Evolutionary conservation across 2,329 filamentous ascomycete species (phyloP), one percentile per base, ranked within the genome.

Genomic region (Fusarium burgessii): DNA sequence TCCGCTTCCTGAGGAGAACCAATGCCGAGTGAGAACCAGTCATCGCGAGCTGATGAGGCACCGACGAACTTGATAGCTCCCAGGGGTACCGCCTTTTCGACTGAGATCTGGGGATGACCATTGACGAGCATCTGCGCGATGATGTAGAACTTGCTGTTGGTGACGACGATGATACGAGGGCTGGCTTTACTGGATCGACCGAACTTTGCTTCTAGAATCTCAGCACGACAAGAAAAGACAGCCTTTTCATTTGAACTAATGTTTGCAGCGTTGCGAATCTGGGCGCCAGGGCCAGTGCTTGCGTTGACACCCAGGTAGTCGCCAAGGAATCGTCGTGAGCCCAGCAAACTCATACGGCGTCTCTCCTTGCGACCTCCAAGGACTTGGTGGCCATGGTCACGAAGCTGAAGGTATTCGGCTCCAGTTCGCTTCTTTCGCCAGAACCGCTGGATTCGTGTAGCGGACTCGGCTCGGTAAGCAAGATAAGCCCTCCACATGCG

Each of bases 401-500:
- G 90, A 55, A 98, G 85, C 78, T 96, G 90, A 60, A 98, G 87
- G 77, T 94, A 97, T 80, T 97, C 95, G 46, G 94, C 91, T 43
- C 95, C 95, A 17, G 93, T 93, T 63, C 92, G 93, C 84, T 97
- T 95, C 82, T 96, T 95, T 76, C 95, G 89, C 95, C 95, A 99
- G 84, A 97, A 95, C 43, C 94, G 89, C 80, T 98, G 96, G 72
- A 99, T 98, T 36, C 96, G 90, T 17, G 92, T 97, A 10, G 96
- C 96, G 64, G 93, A 96, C 82, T 99, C 96, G 29, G 90, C 92
- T 46, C 96, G 90, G 81, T 98, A 98, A 8, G 95, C 91, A 42
- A 98, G 87, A 78, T 98, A 98, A 56, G 97, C 97, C 76, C 96
- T 90, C 96, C 96, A 99, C 78, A 97, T 96, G 74, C 96, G 90